These are phyloP conservation scores for Blastomyces percursus DNA, from an alignment of 2,329 filamentous ascomycete species.

Conservation along the genomic window DNA sequence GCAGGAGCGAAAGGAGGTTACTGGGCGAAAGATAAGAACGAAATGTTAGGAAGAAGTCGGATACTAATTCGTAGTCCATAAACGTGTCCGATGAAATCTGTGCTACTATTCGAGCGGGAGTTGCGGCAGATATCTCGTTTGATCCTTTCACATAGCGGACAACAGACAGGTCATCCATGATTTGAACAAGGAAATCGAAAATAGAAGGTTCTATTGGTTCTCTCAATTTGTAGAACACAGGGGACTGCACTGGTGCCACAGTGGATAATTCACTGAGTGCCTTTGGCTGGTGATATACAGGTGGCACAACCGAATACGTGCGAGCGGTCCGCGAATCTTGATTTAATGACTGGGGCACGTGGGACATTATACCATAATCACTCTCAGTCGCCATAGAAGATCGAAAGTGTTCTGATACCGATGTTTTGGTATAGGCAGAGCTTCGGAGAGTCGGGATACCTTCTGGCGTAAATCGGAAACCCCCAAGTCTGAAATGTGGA, in stretches of 20 bases:
- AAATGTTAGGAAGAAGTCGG: constrained; percentile 95
- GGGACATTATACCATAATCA: constrained; percentile 20
- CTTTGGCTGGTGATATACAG: constrained; percentile 26
- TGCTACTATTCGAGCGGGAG: constrained; percentile 78
- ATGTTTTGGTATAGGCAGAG: constrained; percentile 61
- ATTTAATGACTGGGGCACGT: constrained; percentile 20
- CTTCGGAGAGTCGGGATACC: constrained; percentile 69
- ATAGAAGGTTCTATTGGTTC: constrained; percentile 54
- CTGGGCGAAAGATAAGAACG: constrained; percentile 69
- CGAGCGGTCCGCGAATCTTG: constrained; percentile 24
- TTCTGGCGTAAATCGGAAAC: constrained; percentile 63
- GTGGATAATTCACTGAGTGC: constrained; percentile 24
- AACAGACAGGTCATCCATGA: constrained; percentile 69
- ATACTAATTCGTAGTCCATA: constrained; percentile 91
- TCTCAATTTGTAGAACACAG: constrained; percentile 41
- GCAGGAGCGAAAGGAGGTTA: constrained; percentile 70
- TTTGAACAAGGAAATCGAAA: constrained; percentile 69
- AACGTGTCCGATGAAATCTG: constrained; percentile 95
- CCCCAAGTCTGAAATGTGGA: constrained; percentile 73
- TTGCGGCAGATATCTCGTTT: constrained; percentile 75
- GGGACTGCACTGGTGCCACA: constrained; percentile 29
- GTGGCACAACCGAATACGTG: constrained; percentile 26
- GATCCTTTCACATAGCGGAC: constrained; percentile 67
- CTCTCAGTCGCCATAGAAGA: constrained; percentile 48
- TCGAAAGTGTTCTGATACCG: constrained; percentile 56